phyloP scores from a whole-genome alignment of 257 asterid genomes.

The Lantana camara region DNA sequence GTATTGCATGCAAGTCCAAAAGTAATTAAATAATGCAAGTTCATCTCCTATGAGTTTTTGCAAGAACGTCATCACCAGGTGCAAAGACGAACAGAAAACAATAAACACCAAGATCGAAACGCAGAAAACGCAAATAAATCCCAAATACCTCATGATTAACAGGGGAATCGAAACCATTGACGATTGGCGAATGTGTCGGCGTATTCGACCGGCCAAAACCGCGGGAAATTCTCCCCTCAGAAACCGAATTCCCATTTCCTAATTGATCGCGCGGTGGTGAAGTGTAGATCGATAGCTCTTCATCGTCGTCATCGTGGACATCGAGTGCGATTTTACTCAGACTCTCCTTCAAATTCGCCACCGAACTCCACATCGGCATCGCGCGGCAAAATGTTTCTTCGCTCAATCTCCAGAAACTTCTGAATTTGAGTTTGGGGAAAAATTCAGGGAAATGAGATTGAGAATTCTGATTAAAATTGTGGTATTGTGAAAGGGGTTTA shows the following conservation, averaged over 20 bases:
- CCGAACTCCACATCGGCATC: constrained; percentile 91
- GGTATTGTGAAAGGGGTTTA: constrained; percentile 24
- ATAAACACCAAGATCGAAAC: constrained; percentile 12
- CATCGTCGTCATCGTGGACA: constrained; percentile 76
- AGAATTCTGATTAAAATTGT: constrained; percentile 23
- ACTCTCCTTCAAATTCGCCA: constrained; percentile 85
- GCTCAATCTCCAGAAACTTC: constrained; percentile 1
- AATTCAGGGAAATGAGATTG: constrained; percentile 9
- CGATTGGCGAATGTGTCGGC: constrained; percentile 62
- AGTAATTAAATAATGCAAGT: too few relatives aligned
- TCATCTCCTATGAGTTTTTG: constrained; percentile 15
- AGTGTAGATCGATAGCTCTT: constrained; percentile 52
- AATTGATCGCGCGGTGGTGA: constrained; percentile 55
- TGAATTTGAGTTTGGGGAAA: constrained; percentile 23
- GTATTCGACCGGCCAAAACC: constrained; percentile 49
- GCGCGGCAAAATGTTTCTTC: constrained; percentile 31
- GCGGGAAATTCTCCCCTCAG: constrained; percentile 64
- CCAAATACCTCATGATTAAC: constrained; percentile 55
- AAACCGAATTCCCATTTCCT: constrained; percentile 41
- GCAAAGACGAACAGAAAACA: background rate
- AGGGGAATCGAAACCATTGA: constrained; percentile 70
- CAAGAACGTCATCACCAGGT: too few relatives aligned
- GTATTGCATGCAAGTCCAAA: too few relatives aligned
- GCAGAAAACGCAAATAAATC: constrained; percentile 9
- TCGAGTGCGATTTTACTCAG: constrained; percentile 85